A percentile compares a stretch with the other conserved stretches of the same genome.
Conservation (phyloP, 768 basidiomycete species). For the Mycena capillaripes region DNA sequence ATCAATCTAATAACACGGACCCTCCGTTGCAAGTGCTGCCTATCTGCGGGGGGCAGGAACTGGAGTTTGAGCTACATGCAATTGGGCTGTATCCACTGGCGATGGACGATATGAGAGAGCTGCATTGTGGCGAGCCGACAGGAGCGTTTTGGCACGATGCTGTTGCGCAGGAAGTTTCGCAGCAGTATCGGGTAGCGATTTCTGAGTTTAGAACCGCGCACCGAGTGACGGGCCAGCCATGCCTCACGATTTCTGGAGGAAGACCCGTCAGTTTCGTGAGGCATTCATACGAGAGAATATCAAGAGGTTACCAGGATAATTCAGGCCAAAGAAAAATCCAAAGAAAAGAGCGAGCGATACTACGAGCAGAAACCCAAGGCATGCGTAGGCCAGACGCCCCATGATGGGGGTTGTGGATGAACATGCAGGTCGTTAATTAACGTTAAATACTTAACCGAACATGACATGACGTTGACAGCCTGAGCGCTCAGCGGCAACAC, state of each 20-base stretch:
- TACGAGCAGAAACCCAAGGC: too few species aligned
- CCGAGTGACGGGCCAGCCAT: constrained; percentile 39
- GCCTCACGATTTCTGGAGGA: constrained; percentile 34
- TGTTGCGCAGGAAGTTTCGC: constrained; percentile 25
- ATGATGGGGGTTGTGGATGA: too few species aligned
- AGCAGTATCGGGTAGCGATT: constrained; percentile 34
- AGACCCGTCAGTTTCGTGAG: not conserved
- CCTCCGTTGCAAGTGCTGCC: constrained; percentile 36
- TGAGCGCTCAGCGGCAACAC: too few species aligned
- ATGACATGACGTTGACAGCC: too few species aligned
- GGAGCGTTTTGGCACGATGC: constrained; percentile 25
- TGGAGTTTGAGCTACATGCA: constrained; percentile 26
- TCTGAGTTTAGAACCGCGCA: constrained; percentile 34
- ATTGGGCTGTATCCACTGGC: constrained; percentile 28
- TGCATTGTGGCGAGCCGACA: constrained; percentile 22
- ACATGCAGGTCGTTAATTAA: too few species aligned
- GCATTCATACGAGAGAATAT: too few species aligned
- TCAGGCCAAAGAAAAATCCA: constrained; percentile 36
- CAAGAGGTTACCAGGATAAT: constrained; percentile 35
- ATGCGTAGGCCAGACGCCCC: too few species aligned
- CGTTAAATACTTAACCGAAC: too few species aligned
- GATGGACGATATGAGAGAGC: constrained; percentile 27
- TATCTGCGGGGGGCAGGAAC: constrained; percentile 26
- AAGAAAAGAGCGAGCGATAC: constrained; percentile 36
- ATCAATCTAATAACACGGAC: constrained; percentile 6